phyloP scores from a whole-genome alignment of 345 rosid genomes.

The Heritiera littoralis region DNA sequence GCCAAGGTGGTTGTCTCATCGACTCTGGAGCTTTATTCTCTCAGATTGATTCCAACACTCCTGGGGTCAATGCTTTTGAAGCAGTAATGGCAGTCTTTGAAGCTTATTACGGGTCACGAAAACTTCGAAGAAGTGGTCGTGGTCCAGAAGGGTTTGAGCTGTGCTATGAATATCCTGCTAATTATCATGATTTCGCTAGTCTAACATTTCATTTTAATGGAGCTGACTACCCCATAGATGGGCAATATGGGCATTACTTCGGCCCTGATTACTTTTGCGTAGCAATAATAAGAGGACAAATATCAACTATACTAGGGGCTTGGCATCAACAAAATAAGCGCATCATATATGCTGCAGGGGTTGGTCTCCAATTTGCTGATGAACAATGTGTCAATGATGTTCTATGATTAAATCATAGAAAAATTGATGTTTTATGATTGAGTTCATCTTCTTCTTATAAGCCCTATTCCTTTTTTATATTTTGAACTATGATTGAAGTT shows the following conservation, averaged over 20 bases:
- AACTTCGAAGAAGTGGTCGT: background rate
- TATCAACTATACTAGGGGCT: background rate
- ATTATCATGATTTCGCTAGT: background rate
- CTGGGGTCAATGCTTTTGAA: constrained; percentile 10
- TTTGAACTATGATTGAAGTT: too few relatives aligned
- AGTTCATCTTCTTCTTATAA: too few relatives aligned
- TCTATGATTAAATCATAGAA: too few relatives aligned
- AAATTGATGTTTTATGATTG: too few relatives aligned
- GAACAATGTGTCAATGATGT: background rate
- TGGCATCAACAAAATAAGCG: constrained; percentile 9
- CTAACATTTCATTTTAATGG: constrained; percentile 29
- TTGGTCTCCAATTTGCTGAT: constrained; percentile 6
- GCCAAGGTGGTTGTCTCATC: constrained; percentile 19
- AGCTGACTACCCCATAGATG: background rate
- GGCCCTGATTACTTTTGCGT: background rate
- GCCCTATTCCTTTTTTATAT: too few relatives aligned
- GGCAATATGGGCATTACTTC: background rate
- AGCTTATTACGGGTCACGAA: background rate
- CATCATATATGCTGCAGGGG: background rate
- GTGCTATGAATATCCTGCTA: background rate
- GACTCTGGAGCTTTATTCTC: constrained; percentile 23
- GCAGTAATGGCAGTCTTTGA: constrained; percentile 5
- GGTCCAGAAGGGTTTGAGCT: background rate
- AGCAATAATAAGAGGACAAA: background rate
- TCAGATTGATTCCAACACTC: background rate